Percentiles rank a stretch among this genome's conserved stretches.
These are phyloP conservation scores for Didymellaceae sp. DNA, from an alignment of 2,329 filamentous ascomycete genomes.

Conservation along the genomic window DNA sequence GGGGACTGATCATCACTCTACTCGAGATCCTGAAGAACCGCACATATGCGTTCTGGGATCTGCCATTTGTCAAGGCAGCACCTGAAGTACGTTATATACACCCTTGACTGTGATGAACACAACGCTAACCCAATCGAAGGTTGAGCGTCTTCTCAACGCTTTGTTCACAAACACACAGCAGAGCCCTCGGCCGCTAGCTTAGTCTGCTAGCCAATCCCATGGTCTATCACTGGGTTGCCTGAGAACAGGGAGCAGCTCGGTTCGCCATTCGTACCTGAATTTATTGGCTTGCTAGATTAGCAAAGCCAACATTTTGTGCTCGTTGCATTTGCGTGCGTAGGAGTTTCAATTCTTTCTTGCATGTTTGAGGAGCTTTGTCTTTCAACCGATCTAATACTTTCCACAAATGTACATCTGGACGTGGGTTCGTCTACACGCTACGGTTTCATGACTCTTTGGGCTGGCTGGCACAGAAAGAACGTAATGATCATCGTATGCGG, in stretches of 20 bases:
- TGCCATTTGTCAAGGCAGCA: constrained; percentile 87
- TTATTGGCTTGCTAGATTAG: constrained; percentile 22
- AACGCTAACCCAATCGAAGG: constrained; percentile 41
- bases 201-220: constrained; percentile 18
- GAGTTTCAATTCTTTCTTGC: constrained; percentile 29
- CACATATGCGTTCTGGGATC: constrained; percentile 88
- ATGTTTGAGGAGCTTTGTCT: constrained; percentile 26
- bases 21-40: constrained; percentile 91
- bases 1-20: constrained; percentile 89
- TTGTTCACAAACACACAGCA: constrained; percentile 55
- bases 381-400: constrained; percentile 26
- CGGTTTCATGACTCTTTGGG: constrained; percentile 30
- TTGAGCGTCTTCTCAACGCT: constrained; percentile 55
- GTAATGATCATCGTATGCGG: constrained; percentile 21
- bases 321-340: constrained; percentile 45
- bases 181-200: constrained; percentile 52
- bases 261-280: constrained; percentile 16
- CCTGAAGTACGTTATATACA: constrained; percentile 67
- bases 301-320: constrained; percentile 35
- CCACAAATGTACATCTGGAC: constrained; percentile 21
- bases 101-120: constrained; percentile 10
- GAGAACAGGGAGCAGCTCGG: background rate
- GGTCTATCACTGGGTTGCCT: constrained; percentile 12
- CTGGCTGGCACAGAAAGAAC: constrained; percentile 36
- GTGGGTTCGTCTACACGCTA: constrained; percentile 20